Percentiles rank a stretch among this genome's conserved stretches.
Conservation (phyloP, 352 stramenopile species). For the Nannochloropsis limnetica region DNA sequence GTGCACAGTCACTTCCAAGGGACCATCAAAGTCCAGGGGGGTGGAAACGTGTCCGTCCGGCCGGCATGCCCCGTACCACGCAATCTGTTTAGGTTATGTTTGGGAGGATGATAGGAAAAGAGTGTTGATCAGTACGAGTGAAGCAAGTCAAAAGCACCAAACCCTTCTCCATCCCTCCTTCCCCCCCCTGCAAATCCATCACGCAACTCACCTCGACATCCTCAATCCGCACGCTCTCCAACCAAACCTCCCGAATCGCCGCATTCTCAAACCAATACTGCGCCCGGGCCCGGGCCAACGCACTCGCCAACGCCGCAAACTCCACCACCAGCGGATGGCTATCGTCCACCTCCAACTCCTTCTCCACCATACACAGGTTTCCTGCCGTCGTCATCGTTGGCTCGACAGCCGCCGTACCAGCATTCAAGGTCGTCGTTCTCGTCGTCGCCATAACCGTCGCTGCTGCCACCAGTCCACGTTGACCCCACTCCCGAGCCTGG, state of each 20-base stretch:
- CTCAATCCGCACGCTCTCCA: neutral
- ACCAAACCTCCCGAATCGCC: neutral
- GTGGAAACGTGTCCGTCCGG: neutral
- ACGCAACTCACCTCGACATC: constrained; percentile 23
- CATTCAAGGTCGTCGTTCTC: neutral
- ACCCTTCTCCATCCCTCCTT: neutral
- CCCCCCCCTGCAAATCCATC: neutral
- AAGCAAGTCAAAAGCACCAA: neutral
- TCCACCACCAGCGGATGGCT: neutral
- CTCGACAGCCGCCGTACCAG: neutral
- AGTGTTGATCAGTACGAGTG: neutral
- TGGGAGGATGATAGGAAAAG: neutral
- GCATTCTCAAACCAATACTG: neutral
- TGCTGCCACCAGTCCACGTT: neutral
- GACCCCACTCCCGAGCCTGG: neutral
- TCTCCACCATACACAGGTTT: neutral
- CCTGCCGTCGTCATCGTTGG: neutral
- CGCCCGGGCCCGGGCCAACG: neutral
- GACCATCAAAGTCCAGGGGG: neutral
- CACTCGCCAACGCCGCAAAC: neutral
- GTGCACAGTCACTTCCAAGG: constrained; percentile 31
- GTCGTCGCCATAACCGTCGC: neutral
- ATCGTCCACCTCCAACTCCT: neutral
- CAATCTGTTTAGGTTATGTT: constrained; percentile 25
- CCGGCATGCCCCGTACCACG: neutral